A percentile compares a stretch with the other conserved stretches of the same genome.
phyloP scores from a whole-genome alignment of 2,329 filamentous ascomycete species.

The Hypoxylon sp. region DNA sequence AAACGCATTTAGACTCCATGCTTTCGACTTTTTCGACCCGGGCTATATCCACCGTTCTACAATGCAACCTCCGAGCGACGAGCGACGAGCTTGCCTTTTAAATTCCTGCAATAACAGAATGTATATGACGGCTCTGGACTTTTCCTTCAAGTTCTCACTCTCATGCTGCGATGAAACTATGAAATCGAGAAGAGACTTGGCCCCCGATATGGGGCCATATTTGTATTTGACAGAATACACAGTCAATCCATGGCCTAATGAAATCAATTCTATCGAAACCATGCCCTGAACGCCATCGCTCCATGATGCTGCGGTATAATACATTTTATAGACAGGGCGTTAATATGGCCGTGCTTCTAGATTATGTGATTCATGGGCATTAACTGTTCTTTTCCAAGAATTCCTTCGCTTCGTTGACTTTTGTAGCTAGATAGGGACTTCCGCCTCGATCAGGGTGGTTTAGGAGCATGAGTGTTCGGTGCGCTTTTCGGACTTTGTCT shows the following conservation, averaged over 20 bases:
- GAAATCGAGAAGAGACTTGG: conserved; percentile 44
- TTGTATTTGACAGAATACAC: conserved; percentile 33
- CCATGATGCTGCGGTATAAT: conserved; percentile 45
- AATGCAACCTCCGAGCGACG: not conserved
- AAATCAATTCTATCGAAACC: conserved; percentile 31
- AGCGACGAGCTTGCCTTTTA: not conserved
- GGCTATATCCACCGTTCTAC: not conserved
- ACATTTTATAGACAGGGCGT: conserved; percentile 37
- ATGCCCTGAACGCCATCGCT: conserved; percentile 53
- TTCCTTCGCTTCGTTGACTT: conserved; percentile 99
- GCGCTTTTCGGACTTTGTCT: conserved; percentile 95
- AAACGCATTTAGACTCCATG: not conserved
- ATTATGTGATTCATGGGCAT: not conserved
- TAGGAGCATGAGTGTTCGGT: conserved; percentile 94
- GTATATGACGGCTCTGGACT: not conserved
- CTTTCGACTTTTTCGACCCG: not conserved
- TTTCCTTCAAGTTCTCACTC: conserved; percentile 1
- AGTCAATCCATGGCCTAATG: conserved; percentile 27
- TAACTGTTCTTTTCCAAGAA: conserved; percentile 82
- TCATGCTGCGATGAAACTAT: conserved; percentile 9
- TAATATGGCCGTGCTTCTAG: not conserved
- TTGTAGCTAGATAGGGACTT: conserved; percentile 95
- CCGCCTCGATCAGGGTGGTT: conserved; percentile 98
- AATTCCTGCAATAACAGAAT: not conserved
- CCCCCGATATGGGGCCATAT: conserved; percentile 21